Base-by-base conservation (phyloP, 2,329 filamentous ascomycete species). In the Alternaria triticina region DNA sequence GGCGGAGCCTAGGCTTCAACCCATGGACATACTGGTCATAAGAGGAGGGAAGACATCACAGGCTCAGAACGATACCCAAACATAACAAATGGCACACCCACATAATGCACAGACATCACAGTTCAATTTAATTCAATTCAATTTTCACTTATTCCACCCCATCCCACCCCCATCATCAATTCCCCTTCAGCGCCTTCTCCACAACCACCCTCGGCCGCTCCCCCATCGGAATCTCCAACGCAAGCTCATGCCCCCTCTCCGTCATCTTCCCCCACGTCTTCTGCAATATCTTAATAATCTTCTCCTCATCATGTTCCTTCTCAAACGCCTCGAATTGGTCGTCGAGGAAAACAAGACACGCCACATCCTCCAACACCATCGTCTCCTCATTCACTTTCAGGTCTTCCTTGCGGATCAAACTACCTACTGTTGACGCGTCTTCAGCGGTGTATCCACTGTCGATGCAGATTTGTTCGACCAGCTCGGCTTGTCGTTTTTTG, bases 301-400 rank as follows among this genome's bases (percentile, higher is more conserved):
- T 96, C 54, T 89, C 90, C 81, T 95, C 91, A 74, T 93, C 91
- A 57, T 89, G 86, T 27, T 87, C 85, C 75, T 86, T 84, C 83
- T 93, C 90, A 80, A 96, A 97, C 54, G 86, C 87, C 72, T 94
- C 93, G 67, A 96, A 91, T 76, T 96, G 91, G 76, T 95, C 92
- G 76, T 96, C 93, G 68, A 97, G 81, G 77, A 97, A 97, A 27
- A 96, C 93, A 59, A 97, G 81, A 76, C 93, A 96, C 4, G 93
- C 93, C 49, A 93, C 91, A 81, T 96, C 93, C 82, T 96, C 93
- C 65, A 97, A 83, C 7, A 88, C 85, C 83, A 95, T 91, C 58
- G 90, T 89, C 77, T 93, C 90, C 63, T 85, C 83, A 61, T 89
- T 86, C 57, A 82, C 81, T 74, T 85, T 86, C 70, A 96, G 81